Base-by-base conservation (phyloP, 2,329 filamentous ascomycete genomes). In the Phyllosticta paracitricarpa region DNA sequence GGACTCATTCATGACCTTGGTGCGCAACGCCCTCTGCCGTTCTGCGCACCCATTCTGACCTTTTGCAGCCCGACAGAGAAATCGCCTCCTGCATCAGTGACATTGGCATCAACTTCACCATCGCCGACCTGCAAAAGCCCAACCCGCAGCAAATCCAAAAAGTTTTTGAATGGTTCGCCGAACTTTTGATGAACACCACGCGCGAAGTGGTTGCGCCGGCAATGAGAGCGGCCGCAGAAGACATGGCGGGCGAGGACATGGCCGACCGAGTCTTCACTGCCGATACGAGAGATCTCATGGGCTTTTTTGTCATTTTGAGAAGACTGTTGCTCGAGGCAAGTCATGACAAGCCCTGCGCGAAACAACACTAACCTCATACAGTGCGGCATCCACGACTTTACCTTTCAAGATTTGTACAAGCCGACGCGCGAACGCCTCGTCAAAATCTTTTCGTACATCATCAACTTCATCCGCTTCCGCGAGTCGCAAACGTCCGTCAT, bases 381-480 rank as follows among this genome's bases (percentile, higher is more conserved):
- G 79, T 97, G 94, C 72, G 91, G 91, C 55, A 89, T 99, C 67
- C 87, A 87, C 64, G 94, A 99, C 75, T 96, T 99, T 69, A 91
- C 89, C 40, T 96, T 97, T 76, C 86, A 87, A 63, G 94, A 99
- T 73, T 79, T 99, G 5, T 93, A 95, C 72, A 89, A 88, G 72
- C 94, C 94, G 17, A 96, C 91, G 1, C 89, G 95, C 71, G 88
- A 90, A 62, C 89, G 94, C 54, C 82, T 97, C 14, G 88, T 93
- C 70, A 96, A 94, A 78, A 95, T 97, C 70, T 94, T 99, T 73
- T 96, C 90, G 66, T 97, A 97, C 75, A 84, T 97, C 65, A 99
- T 99, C 79, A 99, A 99, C 77, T 99, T 99, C 75, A 92, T 97
- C 67, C 87, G 94, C 59, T 99, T 97, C 77, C 89, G 94, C 68